Evolutionary conservation across 2,329 filamentous ascomycete genomes (phyloP).

Genomic region (Ceratocystis cubensis): DNA sequence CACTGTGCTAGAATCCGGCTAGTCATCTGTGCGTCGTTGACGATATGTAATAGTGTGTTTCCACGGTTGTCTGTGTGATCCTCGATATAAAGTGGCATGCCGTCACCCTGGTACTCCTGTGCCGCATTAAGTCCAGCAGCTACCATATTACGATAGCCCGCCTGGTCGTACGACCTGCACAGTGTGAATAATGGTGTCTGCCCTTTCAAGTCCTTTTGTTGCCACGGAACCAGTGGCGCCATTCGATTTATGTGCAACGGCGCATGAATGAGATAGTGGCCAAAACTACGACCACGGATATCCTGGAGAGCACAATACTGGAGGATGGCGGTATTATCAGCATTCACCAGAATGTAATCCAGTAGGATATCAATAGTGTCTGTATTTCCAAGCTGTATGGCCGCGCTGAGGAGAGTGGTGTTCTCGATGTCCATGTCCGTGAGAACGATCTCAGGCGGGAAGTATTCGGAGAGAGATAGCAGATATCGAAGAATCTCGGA

Average conservation of each 20-base stretch:
- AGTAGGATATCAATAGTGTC: conserved; percentile 66
- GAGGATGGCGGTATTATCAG: conserved; percentile 43
- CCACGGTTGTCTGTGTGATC: conserved; percentile 87
- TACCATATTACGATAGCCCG: conserved; percentile 78
- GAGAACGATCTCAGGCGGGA: conserved; percentile 56
- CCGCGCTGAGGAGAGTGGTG: conserved; percentile 77
- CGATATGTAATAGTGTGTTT: conserved; percentile 90
- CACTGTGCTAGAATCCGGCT: conserved; percentile 65
- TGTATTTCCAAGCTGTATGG: conserved; percentile 69
- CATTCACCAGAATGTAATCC: conserved; percentile 50
- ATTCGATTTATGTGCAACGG: conserved; percentile 67
- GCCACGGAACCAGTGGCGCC: conserved; percentile 72
- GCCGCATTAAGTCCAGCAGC: conserved; percentile 66
- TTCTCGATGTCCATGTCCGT: conserved; percentile 82
- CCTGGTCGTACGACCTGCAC: conserved; percentile 89
- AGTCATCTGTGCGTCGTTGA: conserved; percentile 72
- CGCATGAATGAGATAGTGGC: conserved; percentile 92
- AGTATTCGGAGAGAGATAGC: conserved; percentile 63
- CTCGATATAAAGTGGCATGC: conserved; percentile 71
- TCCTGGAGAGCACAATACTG: conserved; percentile 68
- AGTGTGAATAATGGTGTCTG: conserved; percentile 96
- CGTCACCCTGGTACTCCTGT: conserved; percentile 61
- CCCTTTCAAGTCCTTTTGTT: conserved; percentile 84
- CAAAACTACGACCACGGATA: conserved; percentile 72
- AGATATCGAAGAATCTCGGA: conserved; percentile 66